Percentiles rank a stretch among this genome's conserved stretches.
These are phyloP conservation scores for Coleophoma crateriformis DNA, from an alignment of 2,329 filamentous ascomycete genomes.

Conservation along the genomic window DNA sequence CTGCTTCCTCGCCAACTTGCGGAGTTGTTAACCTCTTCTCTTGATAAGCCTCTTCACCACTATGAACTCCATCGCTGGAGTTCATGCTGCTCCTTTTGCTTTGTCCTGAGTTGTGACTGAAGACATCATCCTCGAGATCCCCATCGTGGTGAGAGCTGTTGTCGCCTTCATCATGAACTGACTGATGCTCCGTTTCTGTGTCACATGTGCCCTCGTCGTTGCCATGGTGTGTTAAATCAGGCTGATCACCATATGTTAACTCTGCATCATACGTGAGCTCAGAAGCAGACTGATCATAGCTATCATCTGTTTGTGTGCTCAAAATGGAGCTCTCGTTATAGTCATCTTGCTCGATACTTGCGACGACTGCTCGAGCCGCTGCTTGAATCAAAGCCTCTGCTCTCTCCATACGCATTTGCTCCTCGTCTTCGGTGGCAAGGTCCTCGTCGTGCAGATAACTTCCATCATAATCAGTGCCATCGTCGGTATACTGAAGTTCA, in stretches of 20 bases:
- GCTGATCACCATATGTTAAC: conserved; percentile 13
- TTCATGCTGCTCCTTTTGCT: conserved; percentile 20
- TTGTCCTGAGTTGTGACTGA: conserved; percentile 19
- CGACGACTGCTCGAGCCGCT: conserved; percentile 45
- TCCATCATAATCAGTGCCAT: too few species aligned
- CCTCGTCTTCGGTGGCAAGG: conserved; percentile 7
- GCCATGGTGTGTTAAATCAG: conserved; percentile 14
- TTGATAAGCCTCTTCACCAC: conserved; percentile 18
- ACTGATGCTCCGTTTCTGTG: conserved; percentile 5
- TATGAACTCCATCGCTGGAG: conserved; percentile 17
- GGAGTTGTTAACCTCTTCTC: conserved; percentile 19
- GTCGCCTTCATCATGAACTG: conserved; percentile 19
- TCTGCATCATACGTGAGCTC: conserved; percentile 23
- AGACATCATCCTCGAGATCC: conserved; percentile 26
- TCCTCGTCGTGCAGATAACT: conserved; percentile 2
- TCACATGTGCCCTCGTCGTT: conserved; percentile 3
- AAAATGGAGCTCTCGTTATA: conserved; percentile 26
- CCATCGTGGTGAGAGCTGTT: conserved; percentile 25
- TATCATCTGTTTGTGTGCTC: conserved; percentile 25
- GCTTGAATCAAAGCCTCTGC: conserved; percentile 49
- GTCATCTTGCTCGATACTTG: conserved; percentile 36
- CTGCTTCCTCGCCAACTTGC: conserved; percentile 21
- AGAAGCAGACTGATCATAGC: conserved; percentile 15
- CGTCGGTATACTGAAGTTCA: background rate
- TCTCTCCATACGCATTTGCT: conserved; percentile 15